Conservation (phyloP, 2,329 filamentous ascomycete species). For the Hypoxylon sp. region DNA sequence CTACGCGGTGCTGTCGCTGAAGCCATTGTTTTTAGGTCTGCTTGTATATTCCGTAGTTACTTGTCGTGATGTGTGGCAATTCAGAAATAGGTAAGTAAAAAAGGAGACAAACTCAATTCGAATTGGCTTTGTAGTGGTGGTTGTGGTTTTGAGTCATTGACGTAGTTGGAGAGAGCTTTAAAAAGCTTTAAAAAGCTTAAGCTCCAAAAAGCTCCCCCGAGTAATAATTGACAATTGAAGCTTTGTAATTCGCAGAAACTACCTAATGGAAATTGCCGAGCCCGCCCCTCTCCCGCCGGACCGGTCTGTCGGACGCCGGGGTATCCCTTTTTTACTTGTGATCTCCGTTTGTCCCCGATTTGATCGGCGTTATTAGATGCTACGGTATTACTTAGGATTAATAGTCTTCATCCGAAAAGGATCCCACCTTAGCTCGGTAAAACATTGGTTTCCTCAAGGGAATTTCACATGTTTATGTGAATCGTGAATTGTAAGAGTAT, state of each 20-base stretch:
- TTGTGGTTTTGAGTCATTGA: constrained; percentile 15
- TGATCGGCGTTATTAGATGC: constrained; percentile 11
- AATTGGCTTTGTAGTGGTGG: constrained; percentile 8
- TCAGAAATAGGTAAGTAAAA: no score
- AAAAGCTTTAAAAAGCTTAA: constrained; percentile 18
- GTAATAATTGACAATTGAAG: constrained; percentile 28
- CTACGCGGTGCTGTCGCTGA: constrained; percentile 33
- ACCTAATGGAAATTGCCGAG: constrained; percentile 34
- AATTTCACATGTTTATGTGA: no score
- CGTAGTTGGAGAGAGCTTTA: constrained; percentile 14
- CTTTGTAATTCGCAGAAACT: constrained; percentile 36
- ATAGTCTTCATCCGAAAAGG: no score
- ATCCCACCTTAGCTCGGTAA: background rate
- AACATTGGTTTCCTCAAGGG: background rate
- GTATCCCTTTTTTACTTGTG: constrained; percentile 2
- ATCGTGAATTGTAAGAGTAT: no score
- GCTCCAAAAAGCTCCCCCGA: constrained; percentile 7
- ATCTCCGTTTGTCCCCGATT: constrained; percentile 17
- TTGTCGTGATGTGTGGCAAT: background rate
- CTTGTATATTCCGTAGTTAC: background rate
- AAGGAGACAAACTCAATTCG: background rate
- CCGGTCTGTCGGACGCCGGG: constrained; percentile 11
- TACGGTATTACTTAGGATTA: no score
- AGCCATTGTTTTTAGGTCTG: constrained; percentile 30
- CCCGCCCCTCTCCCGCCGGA: constrained; percentile 20